Conservation (phyloP, 2,329 filamentous ascomycete species). For the Botryosphaeria dothidea region DNA sequence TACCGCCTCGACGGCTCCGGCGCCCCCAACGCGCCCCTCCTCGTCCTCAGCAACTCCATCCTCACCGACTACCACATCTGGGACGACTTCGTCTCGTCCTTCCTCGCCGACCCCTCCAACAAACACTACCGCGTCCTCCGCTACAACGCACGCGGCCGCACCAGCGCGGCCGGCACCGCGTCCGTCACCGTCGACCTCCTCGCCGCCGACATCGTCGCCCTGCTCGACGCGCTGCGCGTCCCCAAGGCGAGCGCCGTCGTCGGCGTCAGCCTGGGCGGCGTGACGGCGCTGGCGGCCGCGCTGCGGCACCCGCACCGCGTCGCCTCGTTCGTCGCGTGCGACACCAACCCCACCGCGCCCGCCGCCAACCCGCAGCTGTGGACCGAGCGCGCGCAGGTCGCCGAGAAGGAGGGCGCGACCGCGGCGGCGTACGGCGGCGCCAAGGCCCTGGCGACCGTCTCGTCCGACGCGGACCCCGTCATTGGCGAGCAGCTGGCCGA, state of each 20-base stretch:
- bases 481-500: conserved; percentile 66
- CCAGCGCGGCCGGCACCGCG: conserved; percentile 42
- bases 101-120: conserved; percentile 56
- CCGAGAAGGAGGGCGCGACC: conserved; percentile 55
- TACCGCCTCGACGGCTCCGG: conserved; percentile 76
- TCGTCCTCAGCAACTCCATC: conserved; percentile 79
- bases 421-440: conserved; percentile 30
- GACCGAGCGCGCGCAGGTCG: conserved; percentile 72
- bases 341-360: conserved; percentile 74
- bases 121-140: conserved; percentile 72
- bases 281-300: conserved; percentile 72
- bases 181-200: conserved; percentile 62
- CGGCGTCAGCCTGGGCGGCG: conserved; percentile 80
- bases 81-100: conserved; percentile 69
- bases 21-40: conserved; percentile 65
- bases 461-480: conserved; percentile 52
- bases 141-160: conserved; percentile 74
- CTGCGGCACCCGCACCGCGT: conserved; percentile 65
- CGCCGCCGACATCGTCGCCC: conserved; percentile 63
- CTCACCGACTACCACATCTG: conserved; percentile 79
- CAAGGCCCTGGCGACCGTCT: not conserved
- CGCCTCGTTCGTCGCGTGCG: conserved; percentile 67
- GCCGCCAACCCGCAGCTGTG: conserved; percentile 75
- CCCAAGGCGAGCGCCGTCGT: conserved; percentile 66
- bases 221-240: conserved; percentile 71